Conservation (phyloP, 768 basidiomycete species). For the Mycena capillaripes region DNA sequence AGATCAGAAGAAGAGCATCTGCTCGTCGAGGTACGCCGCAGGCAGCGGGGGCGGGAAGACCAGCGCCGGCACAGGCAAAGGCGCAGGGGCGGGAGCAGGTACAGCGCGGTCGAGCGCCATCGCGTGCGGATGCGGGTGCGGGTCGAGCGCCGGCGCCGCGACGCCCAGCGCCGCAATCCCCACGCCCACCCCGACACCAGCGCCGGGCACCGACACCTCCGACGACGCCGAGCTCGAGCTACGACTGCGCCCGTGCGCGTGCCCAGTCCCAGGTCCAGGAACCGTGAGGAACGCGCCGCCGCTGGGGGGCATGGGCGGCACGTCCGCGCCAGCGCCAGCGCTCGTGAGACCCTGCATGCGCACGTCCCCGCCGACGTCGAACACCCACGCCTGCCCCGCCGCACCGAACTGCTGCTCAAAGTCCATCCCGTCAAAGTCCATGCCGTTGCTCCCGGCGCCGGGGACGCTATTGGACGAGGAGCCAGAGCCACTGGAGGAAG, state of each 20-base stretch:
- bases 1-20: conserved; percentile 28
- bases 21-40: conserved; percentile 18
- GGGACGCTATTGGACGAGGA: too few relatives aligned
- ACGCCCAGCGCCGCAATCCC: neutral
- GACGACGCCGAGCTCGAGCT: conserved; percentile 37
- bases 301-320: too few relatives aligned
- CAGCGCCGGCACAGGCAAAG: neutral
- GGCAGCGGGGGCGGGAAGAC: conserved; percentile 14
- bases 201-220: conserved; percentile 23
- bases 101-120: neutral
- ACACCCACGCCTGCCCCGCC: conserved; percentile 1
- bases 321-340: too few relatives aligned
- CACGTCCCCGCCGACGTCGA: neutral
- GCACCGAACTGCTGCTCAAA: neutral
- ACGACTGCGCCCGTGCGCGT: conserved; percentile 29
- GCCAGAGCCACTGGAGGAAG: neutral
- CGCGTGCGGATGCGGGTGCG: neutral
- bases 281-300: conserved; percentile 34
- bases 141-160: neutral
- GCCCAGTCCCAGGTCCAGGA: conserved; percentile 27
- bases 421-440: neutral
- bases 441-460: neutral
- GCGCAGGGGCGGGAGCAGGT: too few relatives aligned
- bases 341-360: conserved; percentile 4
- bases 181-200: neutral